phyloP scores from a whole-genome alignment of 1,139 yeast genomes.

The Candida tropicalis region DNA sequence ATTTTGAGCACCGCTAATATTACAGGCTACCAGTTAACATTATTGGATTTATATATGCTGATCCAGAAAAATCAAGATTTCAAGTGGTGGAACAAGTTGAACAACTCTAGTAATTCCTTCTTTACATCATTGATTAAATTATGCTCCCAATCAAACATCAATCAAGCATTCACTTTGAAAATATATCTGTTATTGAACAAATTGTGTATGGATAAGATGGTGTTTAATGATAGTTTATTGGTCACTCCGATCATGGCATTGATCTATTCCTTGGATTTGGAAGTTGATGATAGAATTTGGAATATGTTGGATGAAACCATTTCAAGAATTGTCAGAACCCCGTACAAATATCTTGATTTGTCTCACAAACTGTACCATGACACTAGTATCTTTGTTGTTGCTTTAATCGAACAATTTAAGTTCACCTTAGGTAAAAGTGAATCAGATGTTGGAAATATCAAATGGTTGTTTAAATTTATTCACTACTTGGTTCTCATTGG shows the following conservation, averaged over 20 bases:
- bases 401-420: slow-evolving; percentile 72
- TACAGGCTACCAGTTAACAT: slow-evolving; percentile 52
- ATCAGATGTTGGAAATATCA: slow-evolving; percentile 25
- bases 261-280: slow-evolving; percentile 36
- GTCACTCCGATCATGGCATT: slow-evolving; percentile 49
- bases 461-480: slow-evolving; percentile 56
- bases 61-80: slow-evolving; percentile 44
- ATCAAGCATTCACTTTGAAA: slow-evolving; percentile 23
- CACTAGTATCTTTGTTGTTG: slow-evolving; percentile 68
- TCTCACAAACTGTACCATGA: slow-evolving; percentile 42
- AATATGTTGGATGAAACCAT: slow-evolving; percentile 71
- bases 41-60: slow-evolving; percentile 50
- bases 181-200: slow-evolving; percentile 26
- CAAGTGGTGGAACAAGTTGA: slow-evolving; percentile 68
- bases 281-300: slow-evolving; percentile 37
- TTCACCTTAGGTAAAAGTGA: slow-evolving; percentile 43
- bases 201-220: slow-evolving; percentile 25
- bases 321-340: slow-evolving; percentile 68
- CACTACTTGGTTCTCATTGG: slow-evolving; percentile 54
- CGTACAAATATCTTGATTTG: slow-evolving; percentile 80
- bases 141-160: slow-evolving; percentile 27
- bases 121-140: slow-evolving; percentile 63
- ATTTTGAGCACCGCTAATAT: slow-evolving; percentile 24
- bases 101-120: slow-evolving; percentile 45
- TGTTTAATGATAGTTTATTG: slow-evolving; percentile 50